Evolutionary conservation across 2,329 filamentous ascomycete species (phyloP), one percentile per base, ranked within the genome.

Genomic region (Ophiosphaerella narmari): DNA sequence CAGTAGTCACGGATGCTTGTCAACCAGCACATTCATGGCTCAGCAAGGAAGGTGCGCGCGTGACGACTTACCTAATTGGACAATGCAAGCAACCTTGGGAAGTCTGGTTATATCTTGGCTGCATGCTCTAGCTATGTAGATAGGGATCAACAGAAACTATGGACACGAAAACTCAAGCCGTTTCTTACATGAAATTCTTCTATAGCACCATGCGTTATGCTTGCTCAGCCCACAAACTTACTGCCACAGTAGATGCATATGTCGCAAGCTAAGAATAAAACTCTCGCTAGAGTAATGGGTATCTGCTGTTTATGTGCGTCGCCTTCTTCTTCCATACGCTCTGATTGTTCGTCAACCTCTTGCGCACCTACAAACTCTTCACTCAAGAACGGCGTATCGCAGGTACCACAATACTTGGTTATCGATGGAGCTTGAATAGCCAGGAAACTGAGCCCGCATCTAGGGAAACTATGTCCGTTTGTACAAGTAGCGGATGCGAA

Each of bases 331-430:
- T 31, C 5, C 24, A 3, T 33, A 16, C 23, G 24, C 40, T 43
- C 5, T 14, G 41, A 16, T 11, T 23, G 4, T 9, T 14, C 39
- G 34, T 38, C 41, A 9, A n/a, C 16, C 39, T 68, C 66, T 43
- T 68, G 65, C 18, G 53, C 55, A 31, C 39, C 24, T 2, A 71
- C 59, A 52, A 61, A 69, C 33, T 78, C 76, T 40, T 80, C 77
- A 38, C 75, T 76, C 7, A 83, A 57, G 56, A 76, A 81, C 38
- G 79, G 76, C 23, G 68, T 77, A 11, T 65, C 74, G 57, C 82
- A 85, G n/a, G 77, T 68, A 14, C 77, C 76, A 62, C 82, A 85
- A 42, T 74, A 75, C 58, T 82, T 83, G 11, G 80, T 79, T 2
- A 79, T 72, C 1, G 77, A 77, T 2, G 82, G 81, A 31, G 78